Evolutionary conservation across 768 basidiomycete species (phyloP), one percentile per base, ranked within the genome.

Genomic region (Kwoniella botswanensis): DNA sequence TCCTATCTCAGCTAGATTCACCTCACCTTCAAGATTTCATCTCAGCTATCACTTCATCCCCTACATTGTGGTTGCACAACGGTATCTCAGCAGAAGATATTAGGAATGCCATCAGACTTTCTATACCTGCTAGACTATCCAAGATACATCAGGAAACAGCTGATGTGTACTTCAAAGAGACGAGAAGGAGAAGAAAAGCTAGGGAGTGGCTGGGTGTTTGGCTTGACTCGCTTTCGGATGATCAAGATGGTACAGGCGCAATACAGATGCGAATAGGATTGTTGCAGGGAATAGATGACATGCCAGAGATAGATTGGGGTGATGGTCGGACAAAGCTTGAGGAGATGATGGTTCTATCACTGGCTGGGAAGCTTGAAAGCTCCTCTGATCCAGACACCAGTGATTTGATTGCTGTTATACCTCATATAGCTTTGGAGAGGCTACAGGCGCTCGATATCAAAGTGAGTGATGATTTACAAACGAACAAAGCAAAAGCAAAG

Each of bases 301-400:
- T 53, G 6, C 26, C 29, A 9, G 53, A 62, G 10, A n/a, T 71
- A 9, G 67, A 68, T 12, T 76, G 75, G 75, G 72, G 75, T 3
- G 15, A 50, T 0, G 61, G 24, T 5, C 26, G 70, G 24, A 42
- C 21, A 1, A 44, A 58, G 43, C 42, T 76, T 17, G 75, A 76
- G 41, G 72, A 76, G 46, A 60, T 53, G 35, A 26, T 76, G 4
- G 64, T 74, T 3, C 26, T 73, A 13, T 53, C 22, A 9, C 13
- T 71, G 0, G 70, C 69, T 1, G 67, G 56, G 13, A 3, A 17
- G 9, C 3, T 56, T 29, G 59, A 58, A 26, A 17, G 21, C 9
- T 9, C 11, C 21, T 26, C 26, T 13, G 2, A 15, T 0, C 63
- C 15, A 13, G n/a, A 63, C 6, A 15, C 13, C 13, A 9, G 56